Evolutionary conservation across 352 stramenopile species (phyloP), one percentile per base, ranked within the genome.

Genomic region (Phytopythium aichiense): DNA sequence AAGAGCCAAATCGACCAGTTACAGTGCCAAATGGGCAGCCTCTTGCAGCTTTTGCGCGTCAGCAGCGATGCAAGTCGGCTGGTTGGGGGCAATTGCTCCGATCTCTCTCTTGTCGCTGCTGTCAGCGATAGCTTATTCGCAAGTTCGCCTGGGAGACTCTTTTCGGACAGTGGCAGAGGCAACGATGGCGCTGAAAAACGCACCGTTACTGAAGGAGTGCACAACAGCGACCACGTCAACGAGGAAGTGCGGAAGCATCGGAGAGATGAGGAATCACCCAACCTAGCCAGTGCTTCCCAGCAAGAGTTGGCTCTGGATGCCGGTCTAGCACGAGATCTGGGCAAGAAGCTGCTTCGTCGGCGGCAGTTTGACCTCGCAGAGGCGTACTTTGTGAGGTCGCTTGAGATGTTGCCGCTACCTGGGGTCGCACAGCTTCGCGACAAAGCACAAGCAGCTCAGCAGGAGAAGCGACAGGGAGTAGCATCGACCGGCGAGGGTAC

Each of bases 331-430:
- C 67, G 81, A 38, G 81, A 92, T 63, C 59, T 92, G 22, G 83
- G 81, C 11, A 84, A 77, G 43, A 87, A 86, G 45, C 84, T 70
- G 61, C 67, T 69, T 51, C 77, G 81, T 18, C 66, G 82, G 48
- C 64, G 68, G 31, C 69, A 88, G 48, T 74, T 69, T 25, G 63
- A 64, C 0, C 49, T 87, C 2, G 79, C 81, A 4, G 68, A 82
- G 50, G 74, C 75, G 46, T 89, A 89, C 61, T 89, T 92, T 51
- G 70, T 76, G 38, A 69, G 67, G 31, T 92, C 83, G 7, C 56
- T 91, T 20, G 69, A 81, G 45, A 54, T 88, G 16, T 75, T 87
- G 43, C 63, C 72, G 0, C 64, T 92, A 4, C 81, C 83, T 15
- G 81, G 83, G 13, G 83, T 92, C 3, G 50, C 66, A 9, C 65